Evolutionary conservation across 805 yeast genomes (phyloP), one percentile per base, ranked within the genome.

Genomic region (Yueomyces sp.): DNA sequence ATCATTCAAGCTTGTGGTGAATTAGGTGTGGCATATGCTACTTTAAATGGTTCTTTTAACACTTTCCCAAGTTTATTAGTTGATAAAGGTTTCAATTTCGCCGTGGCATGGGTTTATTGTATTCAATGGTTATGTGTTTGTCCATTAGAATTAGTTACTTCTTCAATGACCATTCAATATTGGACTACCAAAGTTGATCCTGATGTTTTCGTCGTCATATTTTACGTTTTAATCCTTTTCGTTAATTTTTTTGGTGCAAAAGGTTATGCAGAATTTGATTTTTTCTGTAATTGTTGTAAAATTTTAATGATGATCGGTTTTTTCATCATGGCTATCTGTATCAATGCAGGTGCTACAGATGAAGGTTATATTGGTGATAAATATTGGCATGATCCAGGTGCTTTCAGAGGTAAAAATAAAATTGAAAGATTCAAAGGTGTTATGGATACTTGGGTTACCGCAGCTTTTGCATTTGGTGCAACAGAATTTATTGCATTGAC

Each of bases 101-200:
- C 85, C 40, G 74, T 79, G 57, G 84, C 83, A 37, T 76, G 82
- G 84, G 77, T 77, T 57, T 81, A 81, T 54, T 75, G 74, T 45
- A 59, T 80, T 49, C 81, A 77, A 58, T 76, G 78, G 77, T 62
- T 79, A 27, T 77, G 79, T 41, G 70, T 78, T 28, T 64, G 79
- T 44, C 86, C 87, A 0, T 64, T 79, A 47, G 87, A 81, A 54
- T 64, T 79, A 44, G 78, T 76, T 32, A 79, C 82, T 2, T 79
- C 81, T 2, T 69, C 80, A 8, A 67, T 77, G 51, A 68, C 79
- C 3, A 66, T 77, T 41, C 62, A 68, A 52, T 77, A 62, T 53
- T 77, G 83, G 83, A 63, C 66, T 28, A 49, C 59, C 3, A 61
- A 56, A 33, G 63, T 74, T 19, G 74, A 74, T 54, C 65, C 76